Evolutionary conservation across 345 rosid species (phyloP).

Genomic region (Citrus glauca): DNA sequence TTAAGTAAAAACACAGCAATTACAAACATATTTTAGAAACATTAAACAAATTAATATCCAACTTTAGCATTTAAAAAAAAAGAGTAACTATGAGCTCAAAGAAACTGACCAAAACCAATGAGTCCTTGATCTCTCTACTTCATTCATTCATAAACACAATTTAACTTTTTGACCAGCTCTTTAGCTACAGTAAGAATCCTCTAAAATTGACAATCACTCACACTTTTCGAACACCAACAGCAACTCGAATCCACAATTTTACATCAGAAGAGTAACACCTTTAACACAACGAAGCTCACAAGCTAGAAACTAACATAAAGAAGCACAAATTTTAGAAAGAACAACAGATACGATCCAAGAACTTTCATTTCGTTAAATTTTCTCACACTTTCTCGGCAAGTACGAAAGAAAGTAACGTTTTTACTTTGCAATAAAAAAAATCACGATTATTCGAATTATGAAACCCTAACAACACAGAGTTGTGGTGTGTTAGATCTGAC

Average conservation of each 20-base stretch:
- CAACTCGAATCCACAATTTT: neutral
- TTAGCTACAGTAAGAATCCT: neutral
- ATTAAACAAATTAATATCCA: neutral
- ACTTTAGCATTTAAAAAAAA: neutral
- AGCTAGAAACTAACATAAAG: neutral
- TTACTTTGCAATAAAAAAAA: neutral
- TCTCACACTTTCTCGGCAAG: constrained; percentile 2
- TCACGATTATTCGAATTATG: neutral
- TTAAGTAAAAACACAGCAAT: neutral
- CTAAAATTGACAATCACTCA: neutral
- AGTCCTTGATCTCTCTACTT: neutral
- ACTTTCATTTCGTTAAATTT: neutral
- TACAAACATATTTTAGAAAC: neutral
- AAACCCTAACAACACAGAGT: constrained; percentile 7
- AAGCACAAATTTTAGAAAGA: neutral
- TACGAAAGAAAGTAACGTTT: neutral
- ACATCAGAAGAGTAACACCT: neutral
- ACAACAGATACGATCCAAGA: neutral
- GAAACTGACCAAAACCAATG: neutral
- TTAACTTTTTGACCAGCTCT: neutral
- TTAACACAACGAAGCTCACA: neutral
- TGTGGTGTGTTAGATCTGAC: constrained; percentile 1
- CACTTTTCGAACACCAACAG: neutral
- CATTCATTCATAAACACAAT: neutral
- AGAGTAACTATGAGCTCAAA: neutral